These are phyloP conservation scores for Zasmidium angulare DNA, from an alignment of 2,329 filamentous ascomycete species.

Conservation along the genomic window DNA sequence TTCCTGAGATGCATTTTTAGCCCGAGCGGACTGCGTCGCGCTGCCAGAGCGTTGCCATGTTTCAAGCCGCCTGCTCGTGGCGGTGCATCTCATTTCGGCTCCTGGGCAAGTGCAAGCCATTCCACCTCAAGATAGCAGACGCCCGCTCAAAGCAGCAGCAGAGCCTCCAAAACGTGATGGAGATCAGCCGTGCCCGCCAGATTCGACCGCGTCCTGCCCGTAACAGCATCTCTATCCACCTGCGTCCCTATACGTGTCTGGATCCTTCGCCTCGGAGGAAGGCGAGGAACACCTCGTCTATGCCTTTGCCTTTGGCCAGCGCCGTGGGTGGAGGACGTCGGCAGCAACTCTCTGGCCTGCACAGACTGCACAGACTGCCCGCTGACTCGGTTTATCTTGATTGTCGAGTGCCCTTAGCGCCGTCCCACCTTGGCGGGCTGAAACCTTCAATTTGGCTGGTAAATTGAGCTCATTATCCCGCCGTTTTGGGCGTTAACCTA, in stretches of 20 bases:
- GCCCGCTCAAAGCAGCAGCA: constrained; percentile 1
- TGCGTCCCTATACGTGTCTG: not conserved
- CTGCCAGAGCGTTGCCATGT: not conserved
- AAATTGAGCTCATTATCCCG: too few relatives aligned
- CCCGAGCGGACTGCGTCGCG: not conserved
- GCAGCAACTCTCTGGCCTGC: not conserved
- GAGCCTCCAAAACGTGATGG: constrained; percentile 1
- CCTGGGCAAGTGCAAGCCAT: constrained; percentile 4
- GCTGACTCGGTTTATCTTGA: not conserved
- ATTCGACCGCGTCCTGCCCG: not conserved
- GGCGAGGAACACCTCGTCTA: not conserved
- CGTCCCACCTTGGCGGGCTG: too few relatives aligned
- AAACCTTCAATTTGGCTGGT: too few relatives aligned
- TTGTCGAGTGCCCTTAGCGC: too few relatives aligned
- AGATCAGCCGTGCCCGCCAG: not conserved
- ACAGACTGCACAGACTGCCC: not conserved
- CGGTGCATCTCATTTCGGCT: constrained; percentile 12
- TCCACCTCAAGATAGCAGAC: not conserved
- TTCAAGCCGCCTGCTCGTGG: constrained; percentile 1
- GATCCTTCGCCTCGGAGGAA: not conserved
- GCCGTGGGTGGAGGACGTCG: not conserved
- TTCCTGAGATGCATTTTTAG: constrained; percentile 5
- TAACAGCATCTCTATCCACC: not conserved
- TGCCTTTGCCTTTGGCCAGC: not conserved
- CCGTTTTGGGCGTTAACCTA: too few relatives aligned